Percentiles rank a stretch among this genome's conserved stretches.
Conservation (phyloP, 2,329 filamentous ascomycete genomes). For the Aspergillus japonicus region DNA sequence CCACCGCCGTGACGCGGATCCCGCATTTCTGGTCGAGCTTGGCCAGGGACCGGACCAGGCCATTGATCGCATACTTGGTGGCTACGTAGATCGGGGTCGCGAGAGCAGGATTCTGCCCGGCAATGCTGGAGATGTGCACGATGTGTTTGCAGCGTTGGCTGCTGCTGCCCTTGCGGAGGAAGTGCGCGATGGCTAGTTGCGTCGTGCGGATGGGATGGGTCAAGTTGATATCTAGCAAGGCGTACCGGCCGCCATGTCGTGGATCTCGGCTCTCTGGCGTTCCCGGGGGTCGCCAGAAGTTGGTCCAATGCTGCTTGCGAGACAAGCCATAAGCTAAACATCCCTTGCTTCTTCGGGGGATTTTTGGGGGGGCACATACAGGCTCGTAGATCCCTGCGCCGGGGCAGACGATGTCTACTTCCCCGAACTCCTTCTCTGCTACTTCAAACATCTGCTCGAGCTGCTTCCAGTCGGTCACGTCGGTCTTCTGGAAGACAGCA, state of each 20-base stretch:
- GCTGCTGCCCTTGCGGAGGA: constrained; percentile 34
- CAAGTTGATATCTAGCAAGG: constrained; percentile 51
- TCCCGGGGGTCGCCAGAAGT: constrained; percentile 53
- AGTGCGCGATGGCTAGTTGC: constrained; percentile 52
- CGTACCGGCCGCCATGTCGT: constrained; percentile 42
- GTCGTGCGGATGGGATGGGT: constrained; percentile 54
- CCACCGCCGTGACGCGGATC: constrained; percentile 60
- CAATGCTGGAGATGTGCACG: constrained; percentile 51
- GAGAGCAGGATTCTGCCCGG: constrained; percentile 42
- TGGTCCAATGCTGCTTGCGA: constrained; percentile 43
- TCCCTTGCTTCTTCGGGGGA: not conserved
- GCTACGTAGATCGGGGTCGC: constrained; percentile 49
- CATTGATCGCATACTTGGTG: constrained; percentile 51
- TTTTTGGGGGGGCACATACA: constrained; percentile 25
- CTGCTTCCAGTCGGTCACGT: constrained; percentile 52
- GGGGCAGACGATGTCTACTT: constrained; percentile 48
- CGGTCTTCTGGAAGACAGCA: constrained; percentile 47
- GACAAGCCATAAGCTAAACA: not conserved
- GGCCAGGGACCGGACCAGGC: constrained; percentile 51
- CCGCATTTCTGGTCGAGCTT: constrained; percentile 50
- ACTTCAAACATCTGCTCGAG: constrained; percentile 51
- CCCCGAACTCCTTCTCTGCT: constrained; percentile 50
- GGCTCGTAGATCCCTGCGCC: constrained; percentile 49
- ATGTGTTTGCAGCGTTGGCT: constrained; percentile 42
- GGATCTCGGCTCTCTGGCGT: constrained; percentile 43